phyloP scores from a whole-genome alignment of 345 rosid genomes.

The Pelargonium nanum region DNA sequence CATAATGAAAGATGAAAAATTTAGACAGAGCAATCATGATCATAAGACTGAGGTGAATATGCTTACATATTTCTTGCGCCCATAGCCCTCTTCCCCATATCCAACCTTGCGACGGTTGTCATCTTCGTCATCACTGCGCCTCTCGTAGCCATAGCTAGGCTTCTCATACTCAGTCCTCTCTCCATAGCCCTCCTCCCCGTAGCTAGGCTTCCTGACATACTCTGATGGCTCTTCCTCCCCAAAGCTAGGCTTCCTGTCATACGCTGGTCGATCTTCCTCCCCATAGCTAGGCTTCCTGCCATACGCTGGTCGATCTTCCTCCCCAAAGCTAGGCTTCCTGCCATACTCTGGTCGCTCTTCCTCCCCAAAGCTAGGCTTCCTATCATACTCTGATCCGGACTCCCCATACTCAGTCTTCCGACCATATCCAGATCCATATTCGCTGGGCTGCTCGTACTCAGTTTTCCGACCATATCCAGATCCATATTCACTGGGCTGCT shows the following conservation, averaged over 20 bases:
- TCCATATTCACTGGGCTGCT: conserved; percentile 1
- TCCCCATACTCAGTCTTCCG: conserved; percentile 14
- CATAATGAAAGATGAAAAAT: background rate
- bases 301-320: conserved; percentile 14
- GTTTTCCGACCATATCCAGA: conserved; percentile 22
- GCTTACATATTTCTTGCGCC: conserved; percentile 87
- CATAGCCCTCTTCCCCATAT: conserved; percentile 54
- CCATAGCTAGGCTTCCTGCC: conserved; percentile 19
- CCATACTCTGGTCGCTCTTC: conserved; percentile 22
- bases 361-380: conserved; percentile 11
- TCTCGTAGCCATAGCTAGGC: conserved; percentile 16
- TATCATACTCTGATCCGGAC: conserved; percentile 16
- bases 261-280: conserved; percentile 12
- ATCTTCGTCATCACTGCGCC: conserved; percentile 35
- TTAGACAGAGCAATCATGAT: background rate
- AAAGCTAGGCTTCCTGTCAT: conserved; percentile 14
- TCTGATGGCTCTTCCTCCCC: conserved; percentile 19
- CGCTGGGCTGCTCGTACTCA: conserved; percentile 23
- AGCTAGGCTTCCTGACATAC: conserved; percentile 20
- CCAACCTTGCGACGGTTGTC: conserved; percentile 30
- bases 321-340: conserved; percentile 17
- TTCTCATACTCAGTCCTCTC: conserved; percentile 32
- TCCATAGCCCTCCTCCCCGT: conserved; percentile 34
- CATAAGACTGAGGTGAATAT: background rate
- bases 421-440: conserved; percentile 34